Base-by-base conservation (phyloP, 139 green algal genomes). In the Gonium pectorale region DNA sequence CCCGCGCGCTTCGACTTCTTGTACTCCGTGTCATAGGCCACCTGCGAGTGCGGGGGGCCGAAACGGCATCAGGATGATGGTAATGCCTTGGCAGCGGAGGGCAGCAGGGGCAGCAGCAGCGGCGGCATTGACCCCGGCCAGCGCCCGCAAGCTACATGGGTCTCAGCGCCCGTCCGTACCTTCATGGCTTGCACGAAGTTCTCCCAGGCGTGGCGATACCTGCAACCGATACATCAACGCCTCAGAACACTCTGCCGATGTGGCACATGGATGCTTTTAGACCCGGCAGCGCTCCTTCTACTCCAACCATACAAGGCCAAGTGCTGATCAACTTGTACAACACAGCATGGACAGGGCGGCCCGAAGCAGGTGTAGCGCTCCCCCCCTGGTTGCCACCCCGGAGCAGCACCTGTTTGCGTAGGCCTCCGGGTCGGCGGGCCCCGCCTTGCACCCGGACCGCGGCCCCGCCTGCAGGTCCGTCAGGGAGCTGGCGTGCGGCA, bases 1-100 rank as follows among this genome's bases (percentile, higher is more conserved):
- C 80, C 52, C 8, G 56, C 51, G 49, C 79, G 79, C 66, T 86
- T 86, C 33, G 79, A 86, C 79, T 86, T 75, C 67, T 74, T 77
- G 44, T 86, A 74, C 79, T 78, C 79, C 11, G 66, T 17, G 17
- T 78, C 64, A 49, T 86, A 52, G 8, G 54, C 38, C 7, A 37
- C 66, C 79, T 86, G 64, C 66, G 49, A 56, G 49, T 13, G 49
- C 13, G 49, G 49, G 49, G 49, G 49, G 27, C 6, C 7, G 44
- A 13, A 19, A 59, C 37, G 17, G 44, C 21, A 13, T 31, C 13
- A 59, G 67, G 31, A 38, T 31, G 67, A 56, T 15, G 37, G 11
- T 29, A 15, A 19, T 75, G 38, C 6, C 15, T 21, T 33, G 22
- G 22, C 6, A 64, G 56, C 17, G 56, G 56, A 33, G 22, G 56